Evolutionary conservation across 2,329 filamentous ascomycete genomes (phyloP).

Genomic region (Tolypocladium capitatum): DNA sequence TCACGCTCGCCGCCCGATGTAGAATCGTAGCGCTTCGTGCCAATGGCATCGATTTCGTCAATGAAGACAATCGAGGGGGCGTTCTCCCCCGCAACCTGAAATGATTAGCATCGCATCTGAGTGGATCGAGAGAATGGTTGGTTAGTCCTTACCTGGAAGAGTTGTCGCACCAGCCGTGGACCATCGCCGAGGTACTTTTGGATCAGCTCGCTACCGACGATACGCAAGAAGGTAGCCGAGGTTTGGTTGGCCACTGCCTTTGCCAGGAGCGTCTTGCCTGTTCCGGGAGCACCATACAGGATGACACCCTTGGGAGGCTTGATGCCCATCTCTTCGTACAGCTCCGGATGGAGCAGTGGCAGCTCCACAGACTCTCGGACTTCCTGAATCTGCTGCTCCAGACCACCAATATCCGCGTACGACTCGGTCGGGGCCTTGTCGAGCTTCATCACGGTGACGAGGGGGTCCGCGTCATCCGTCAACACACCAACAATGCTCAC

Average conservation of each 20-base stretch:
- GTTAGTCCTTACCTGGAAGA: constrained; percentile 68
- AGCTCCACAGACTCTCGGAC: constrained; percentile 94
- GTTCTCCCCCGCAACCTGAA: constrained; percentile 81
- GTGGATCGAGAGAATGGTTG: no score
- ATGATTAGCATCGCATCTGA: constrained; percentile 3
- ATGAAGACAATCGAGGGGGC: constrained; percentile 97
- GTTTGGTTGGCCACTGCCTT: constrained; percentile 98
- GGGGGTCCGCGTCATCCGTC: constrained; percentile 88
- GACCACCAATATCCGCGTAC: constrained; percentile 94
- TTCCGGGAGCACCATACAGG: constrained; percentile 91
- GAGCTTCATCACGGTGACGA: constrained; percentile 97
- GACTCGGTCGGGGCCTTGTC: constrained; percentile 98
- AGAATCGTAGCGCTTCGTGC: constrained; percentile 96
- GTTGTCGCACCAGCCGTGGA: constrained; percentile 83
- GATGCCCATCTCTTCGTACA: constrained; percentile 99
- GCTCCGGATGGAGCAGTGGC: constrained; percentile 83
- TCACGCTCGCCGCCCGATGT: constrained; percentile 94
- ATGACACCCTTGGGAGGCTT: constrained; percentile 99
- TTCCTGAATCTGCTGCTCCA: constrained; percentile 93
- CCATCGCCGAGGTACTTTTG: constrained; percentile 98
- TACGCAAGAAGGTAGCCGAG: constrained; percentile 94
- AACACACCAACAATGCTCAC: constrained; percentile 95
- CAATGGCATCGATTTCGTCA: constrained; percentile 97
- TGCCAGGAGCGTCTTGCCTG: constrained; percentile 88
- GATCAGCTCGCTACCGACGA: constrained; percentile 92